Conservation (phyloP, 495 filamentous ascomycete genomes). For the Parathielavia hyrcaniae region DNA sequence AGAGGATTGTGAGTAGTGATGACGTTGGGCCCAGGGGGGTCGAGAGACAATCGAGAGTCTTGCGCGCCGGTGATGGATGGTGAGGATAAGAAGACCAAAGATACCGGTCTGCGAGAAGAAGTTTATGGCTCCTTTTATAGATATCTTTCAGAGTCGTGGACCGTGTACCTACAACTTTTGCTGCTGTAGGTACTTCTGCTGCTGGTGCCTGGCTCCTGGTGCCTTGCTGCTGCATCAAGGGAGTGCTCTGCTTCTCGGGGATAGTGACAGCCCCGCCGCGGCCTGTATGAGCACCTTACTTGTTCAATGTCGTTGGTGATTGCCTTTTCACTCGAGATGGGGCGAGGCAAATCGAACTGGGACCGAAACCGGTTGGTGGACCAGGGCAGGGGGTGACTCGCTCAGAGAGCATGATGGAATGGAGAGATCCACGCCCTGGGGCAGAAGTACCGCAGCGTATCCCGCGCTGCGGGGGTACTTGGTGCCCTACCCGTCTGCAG, state of each 20-base stretch:
- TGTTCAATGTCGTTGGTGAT: conserved; percentile 10
- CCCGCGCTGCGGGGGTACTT: conserved; percentile 9
- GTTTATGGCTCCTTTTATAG: conserved; percentile 8
- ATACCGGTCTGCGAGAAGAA: not conserved
- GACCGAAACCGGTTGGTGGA: conserved; percentile 4
- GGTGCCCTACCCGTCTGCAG: not conserved
- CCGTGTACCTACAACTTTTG: not conserved
- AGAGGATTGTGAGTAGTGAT: not conserved
- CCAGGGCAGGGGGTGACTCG: conserved; percentile 12
- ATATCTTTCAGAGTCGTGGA: not conserved
- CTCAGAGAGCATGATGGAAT: conserved; percentile 2
- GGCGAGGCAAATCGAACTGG: conserved; percentile 6
- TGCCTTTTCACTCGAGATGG: not conserved
- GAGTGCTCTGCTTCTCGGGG: not conserved
- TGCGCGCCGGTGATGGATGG: not conserved
- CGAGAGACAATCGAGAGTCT: too few species aligned
- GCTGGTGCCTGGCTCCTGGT: not conserved
- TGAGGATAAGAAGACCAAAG: not conserved
- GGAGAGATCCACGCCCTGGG: conserved; percentile 2
- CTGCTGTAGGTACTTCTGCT: not conserved
- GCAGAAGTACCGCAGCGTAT: conserved; percentile 9
- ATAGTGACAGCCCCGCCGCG: conserved; percentile 1
- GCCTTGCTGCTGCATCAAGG: not conserved
- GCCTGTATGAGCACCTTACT: conserved; percentile 2
- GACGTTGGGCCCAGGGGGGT: not conserved